Evolutionary conservation across 176 grass and related monocot species (phyloP).

Genomic region (Cenchrus purpureus): DNA sequence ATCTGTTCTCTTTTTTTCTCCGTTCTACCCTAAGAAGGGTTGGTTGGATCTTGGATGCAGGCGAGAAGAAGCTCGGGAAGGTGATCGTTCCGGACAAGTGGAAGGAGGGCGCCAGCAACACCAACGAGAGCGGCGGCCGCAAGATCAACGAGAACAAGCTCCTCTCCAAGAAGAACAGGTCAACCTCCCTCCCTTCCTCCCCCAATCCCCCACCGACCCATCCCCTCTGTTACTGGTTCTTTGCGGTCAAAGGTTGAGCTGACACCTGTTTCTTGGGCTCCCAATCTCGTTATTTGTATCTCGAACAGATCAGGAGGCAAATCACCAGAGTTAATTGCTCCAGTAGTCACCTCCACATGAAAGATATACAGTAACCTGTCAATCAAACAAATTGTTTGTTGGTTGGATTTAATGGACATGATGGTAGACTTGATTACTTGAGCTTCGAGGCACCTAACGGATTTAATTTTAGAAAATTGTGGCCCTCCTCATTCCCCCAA

Average conservation of each 20-base stretch:
- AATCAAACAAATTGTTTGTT: not conserved
- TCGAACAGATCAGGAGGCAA: not conserved
- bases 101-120: slow-evolving; percentile 99
- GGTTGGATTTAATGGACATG: not conserved
- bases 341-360: not conserved
- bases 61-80: slow-evolving; percentile 98
- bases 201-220: not conserved
- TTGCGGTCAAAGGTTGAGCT: too few relatives aligned
- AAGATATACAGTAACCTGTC: not conserved
- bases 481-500: not conserved
- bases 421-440: not conserved
- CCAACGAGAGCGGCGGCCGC: slow-evolving; percentile 83
- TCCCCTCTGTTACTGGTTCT: not conserved
- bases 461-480: not conserved
- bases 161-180: slow-evolving; percentile 98
- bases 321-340: not conserved
- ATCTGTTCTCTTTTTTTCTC: not conserved
- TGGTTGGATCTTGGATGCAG: slow-evolving; percentile 42
- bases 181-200: not conserved
- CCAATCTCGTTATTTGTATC: not conserved
- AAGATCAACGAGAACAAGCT: slow-evolving; percentile 99
- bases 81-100: slow-evolving; percentile 99
- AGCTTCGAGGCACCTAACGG: not conserved
- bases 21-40: not conserved
- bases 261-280: not conserved